These are phyloP conservation scores for Rhynchosporium secalis DNA, from an alignment of 2,329 filamentous ascomycete species.

Conservation along the genomic window DNA sequence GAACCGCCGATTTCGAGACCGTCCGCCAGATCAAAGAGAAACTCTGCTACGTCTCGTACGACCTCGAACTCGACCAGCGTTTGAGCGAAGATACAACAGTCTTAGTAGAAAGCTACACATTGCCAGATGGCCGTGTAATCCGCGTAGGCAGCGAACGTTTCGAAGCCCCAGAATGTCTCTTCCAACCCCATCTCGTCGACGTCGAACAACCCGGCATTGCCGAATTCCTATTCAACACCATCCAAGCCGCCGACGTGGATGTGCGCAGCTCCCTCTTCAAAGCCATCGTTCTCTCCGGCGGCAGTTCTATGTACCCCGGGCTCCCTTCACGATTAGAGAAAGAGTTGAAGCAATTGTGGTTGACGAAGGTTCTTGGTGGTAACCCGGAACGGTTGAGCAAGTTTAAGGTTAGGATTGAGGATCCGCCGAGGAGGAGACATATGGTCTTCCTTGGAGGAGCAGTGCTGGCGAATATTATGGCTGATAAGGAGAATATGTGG, in stretches of 20 bases:
- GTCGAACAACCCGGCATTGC: slow-evolving; percentile 96
- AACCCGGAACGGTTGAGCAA: slow-evolving; percentile 94
- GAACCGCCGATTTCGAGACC: slow-evolving; percentile 98
- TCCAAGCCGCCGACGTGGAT: slow-evolving; percentile 93
- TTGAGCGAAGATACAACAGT: slow-evolving; percentile 97
- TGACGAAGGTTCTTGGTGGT: slow-evolving; percentile 84
- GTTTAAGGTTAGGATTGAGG: slow-evolving; percentile 99
- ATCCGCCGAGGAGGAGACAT: slow-evolving; percentile 90
- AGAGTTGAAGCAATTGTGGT: slow-evolving; percentile 97
- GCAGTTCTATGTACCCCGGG: slow-evolving; percentile 98
- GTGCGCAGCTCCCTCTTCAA: slow-evolving; percentile 93
- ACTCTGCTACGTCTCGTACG: slow-evolving; percentile 98
- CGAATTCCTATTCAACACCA: slow-evolving; percentile 98
- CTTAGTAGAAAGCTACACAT: slow-evolving; percentile 93
- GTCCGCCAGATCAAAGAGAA: slow-evolving; percentile 99
- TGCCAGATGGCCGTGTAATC: slow-evolving; percentile 94
- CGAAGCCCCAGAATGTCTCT: slow-evolving; percentile 95
- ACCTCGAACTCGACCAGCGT: slow-evolving; percentile 92
- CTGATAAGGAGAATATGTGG: slow-evolving; percentile 99
- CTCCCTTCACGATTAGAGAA: slow-evolving; percentile 94
- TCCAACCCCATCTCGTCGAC: slow-evolving; percentile 97
- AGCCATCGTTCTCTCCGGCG: slow-evolving; percentile 93
- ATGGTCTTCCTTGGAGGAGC: slow-evolving; percentile 99
- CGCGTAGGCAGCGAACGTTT: slow-evolving; percentile 96
- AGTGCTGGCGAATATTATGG: slow-evolving; percentile 97